Evolutionary conservation across 192 early-diverging fungal genomes (phyloP), one percentile per base, ranked within the genome.

Genomic region (Coemansia sp.): DNA sequence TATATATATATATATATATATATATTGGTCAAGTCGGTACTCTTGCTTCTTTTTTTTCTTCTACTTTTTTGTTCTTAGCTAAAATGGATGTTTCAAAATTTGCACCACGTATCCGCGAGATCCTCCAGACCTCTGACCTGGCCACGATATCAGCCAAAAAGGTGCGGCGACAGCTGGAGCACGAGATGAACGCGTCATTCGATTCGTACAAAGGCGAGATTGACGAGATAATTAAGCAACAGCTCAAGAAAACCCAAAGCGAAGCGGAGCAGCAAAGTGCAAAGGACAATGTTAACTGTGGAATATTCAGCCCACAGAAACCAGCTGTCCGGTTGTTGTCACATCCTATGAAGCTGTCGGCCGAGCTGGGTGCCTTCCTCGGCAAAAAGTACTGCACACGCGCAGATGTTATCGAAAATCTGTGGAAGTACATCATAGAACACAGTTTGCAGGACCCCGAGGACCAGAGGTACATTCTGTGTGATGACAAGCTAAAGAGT

Each of bases 141-240:
- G 66, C 80, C 6, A 75, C 75, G 31, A 71, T 84, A 55, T 77
- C 85, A 21, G 80, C 87, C 13, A 84, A 85, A 46, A 72, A 75
- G 58, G 78, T 89, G 37, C 84, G 87, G 52, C 72, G 73, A 67
- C 81, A 84, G 68, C 73, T 89, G 56, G 79, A 84, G 67, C 40
- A 68, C 33, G 86, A 87, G 67, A 65, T 73, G 60, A 72, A 67
- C 49, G 48, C 69, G 15, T 71, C 72, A 43, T 71, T 89, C n/a
- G 65, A 70, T 30, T 28, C 64, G 25, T 55, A 58, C 73, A 89
- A 86, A 66, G 62, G 63, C 25, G 82, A 86, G 26, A 68, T 89
- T 34, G 84, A 87, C 64, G 71, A 70, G 10, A 66, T 81, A 26
- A 85, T 85, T 51, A 68, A 82, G 48, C 30, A 65, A 7, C 74